Percentiles rank a stretch among this genome's conserved stretches.
Evolutionary conservation across 768 basidiomycete species (phyloP).

Genomic region (Gymnopilus dilepis): DNA sequence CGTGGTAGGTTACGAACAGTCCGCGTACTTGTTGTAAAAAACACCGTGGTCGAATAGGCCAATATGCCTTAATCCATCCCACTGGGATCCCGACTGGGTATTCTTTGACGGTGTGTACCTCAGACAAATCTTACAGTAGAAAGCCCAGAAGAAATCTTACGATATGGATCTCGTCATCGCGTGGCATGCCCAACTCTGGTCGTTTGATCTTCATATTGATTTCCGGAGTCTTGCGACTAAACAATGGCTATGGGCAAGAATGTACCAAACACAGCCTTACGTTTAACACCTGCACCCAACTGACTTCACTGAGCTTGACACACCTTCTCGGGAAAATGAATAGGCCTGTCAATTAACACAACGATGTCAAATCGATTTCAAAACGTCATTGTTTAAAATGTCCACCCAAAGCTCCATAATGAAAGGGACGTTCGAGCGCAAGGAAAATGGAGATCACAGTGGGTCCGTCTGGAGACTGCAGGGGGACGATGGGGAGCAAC

Average conservation of each 20-base stretch:
- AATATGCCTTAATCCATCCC: constrained; percentile 70
- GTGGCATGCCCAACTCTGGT: constrained; percentile 28
- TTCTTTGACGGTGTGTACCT: constrained; percentile 45
- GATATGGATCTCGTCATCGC: constrained; percentile 63
- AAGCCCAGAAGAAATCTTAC: constrained; percentile 35
- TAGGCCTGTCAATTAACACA: constrained; percentile 47
- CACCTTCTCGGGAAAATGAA: constrained; percentile 71
- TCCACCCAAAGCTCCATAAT: background rate
- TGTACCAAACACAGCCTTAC: background rate
- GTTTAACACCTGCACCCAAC: background rate
- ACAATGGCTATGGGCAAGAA: constrained; percentile 52
- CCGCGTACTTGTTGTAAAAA: constrained; percentile 65
- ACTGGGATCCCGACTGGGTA: constrained; percentile 73
- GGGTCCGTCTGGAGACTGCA: background rate
- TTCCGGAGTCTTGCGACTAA: constrained; percentile 57
- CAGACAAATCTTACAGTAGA: background rate
- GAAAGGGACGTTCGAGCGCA: background rate
- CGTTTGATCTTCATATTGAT: constrained; percentile 43
- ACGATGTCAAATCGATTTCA: background rate
- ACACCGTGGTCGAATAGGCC: constrained; percentile 56
- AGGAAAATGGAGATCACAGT: background rate
- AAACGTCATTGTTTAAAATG: background rate
- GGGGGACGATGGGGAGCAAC: background rate
- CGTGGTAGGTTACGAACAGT: background rate
- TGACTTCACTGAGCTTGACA: background rate